A percentile compares a stretch with the other conserved stretches of the same genome.
Conservation (phyloP, 805 yeast species). For the Teunomyces gatunensis region DNA sequence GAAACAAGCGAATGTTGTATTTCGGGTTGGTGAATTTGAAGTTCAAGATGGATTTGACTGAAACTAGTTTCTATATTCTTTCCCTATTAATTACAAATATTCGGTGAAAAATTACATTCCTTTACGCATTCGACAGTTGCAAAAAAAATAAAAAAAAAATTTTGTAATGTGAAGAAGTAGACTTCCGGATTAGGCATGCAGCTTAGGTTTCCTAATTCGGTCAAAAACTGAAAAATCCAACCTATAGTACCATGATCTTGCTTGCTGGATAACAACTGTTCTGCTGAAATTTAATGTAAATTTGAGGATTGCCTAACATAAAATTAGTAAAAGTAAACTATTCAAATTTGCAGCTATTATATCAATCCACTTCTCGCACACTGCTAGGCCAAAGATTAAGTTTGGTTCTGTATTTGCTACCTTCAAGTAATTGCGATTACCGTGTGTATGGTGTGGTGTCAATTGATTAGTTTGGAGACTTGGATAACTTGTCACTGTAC, state of each 20-base stretch:
- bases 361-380: neutral
- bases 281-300: neutral
- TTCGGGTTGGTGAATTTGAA: constrained; percentile 27
- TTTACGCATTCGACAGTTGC: neutral
- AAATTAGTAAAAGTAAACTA: neutral
- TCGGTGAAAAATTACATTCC: neutral
- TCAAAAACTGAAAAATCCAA: neutral
- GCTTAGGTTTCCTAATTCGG: neutral
- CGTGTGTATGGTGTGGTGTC: neutral
- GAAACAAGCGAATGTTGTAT: constrained; percentile 23
- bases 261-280: neutral
- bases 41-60: constrained; percentile 27
- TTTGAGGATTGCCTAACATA: neutral
- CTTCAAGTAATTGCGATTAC: too few species aligned
- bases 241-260: neutral
- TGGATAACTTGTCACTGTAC: neutral
- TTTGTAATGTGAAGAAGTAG: neutral
- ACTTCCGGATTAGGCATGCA: neutral
- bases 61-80: neutral
- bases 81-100: neutral
- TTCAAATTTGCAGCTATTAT: neutral
- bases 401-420: too few species aligned
- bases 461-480: neutral
- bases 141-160: neutral
- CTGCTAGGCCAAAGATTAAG: too few species aligned